Base-by-base conservation (phyloP, 495 filamentous ascomycete species). In the Talaromyces liani region DNA sequence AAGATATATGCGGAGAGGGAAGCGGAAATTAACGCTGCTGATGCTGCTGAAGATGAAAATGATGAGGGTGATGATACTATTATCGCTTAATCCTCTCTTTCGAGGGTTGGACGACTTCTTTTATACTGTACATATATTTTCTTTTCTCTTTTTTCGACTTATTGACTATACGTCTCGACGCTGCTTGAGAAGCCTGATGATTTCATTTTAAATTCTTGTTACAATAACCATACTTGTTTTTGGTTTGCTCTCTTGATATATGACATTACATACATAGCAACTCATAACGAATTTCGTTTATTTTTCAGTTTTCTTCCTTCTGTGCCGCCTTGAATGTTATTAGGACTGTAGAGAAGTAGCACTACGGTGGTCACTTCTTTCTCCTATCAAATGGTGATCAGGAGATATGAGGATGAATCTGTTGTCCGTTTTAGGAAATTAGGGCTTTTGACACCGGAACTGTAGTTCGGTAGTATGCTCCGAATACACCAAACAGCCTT, bases 1-100 rank as follows among this genome's bases (percentile, higher is more conserved):
- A 81, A 77, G 62, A 80, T 89, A 53, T 67, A 73, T 65, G 71
- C 76, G 27, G 67, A 66, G 16, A 66, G 73, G 63, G 20, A 36
- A 31, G 72, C 22, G 7, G 58, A 41, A 6, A 45, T 39, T 70
- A 49, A 10, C 65, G 24, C 67, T 27, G 51, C 6, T 1, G 34
- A 24, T 22, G 24, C n/a, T 69, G 49, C 6, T 66, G 20, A 66
- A 29, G 53, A 25, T 1, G 24, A 56, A 10, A 22, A 14, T 27
- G 53, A 56, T 27, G 53, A 56, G 22, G 53, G 53, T 7, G 53
- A 56, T 16, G 53, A 56, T 29, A 56, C 53, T 29, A 56, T 56
- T 16, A 18, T 56, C 9, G 53, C 53, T 56, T 56, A 24, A 6
- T 56, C 7, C 20, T 31, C 10, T 8, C 10, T 31, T 16, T 29